A percentile compares a stretch with the other conserved stretches of the same genome.
Conservation (phyloP, 495 filamentous ascomycete genomes). For the Clavariopsis aquatica region DNA sequence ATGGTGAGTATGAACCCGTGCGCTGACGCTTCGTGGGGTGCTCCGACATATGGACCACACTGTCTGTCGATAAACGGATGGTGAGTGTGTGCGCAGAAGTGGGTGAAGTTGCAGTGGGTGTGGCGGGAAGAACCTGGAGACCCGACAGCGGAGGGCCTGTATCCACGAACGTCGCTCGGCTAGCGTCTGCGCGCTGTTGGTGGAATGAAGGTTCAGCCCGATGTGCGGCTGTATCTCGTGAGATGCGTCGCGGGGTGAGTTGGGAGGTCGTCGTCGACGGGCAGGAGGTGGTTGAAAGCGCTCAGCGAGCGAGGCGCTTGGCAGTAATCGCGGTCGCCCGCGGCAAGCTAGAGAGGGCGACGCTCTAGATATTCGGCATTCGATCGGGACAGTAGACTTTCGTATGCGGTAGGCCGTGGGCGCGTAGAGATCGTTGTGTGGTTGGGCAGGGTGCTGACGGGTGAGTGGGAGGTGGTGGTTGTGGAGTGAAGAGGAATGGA, state of each 20-base stretch:
- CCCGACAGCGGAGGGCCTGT: no score
- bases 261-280: no score
- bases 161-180: no score
- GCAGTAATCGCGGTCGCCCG: slow-evolving; percentile 25
- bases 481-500: slow-evolving; percentile 30
- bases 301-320: slow-evolving; percentile 23
- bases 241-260: no score
- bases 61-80: slow-evolving; percentile 7
- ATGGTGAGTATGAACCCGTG: slow-evolving; percentile 44
- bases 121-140: no score
- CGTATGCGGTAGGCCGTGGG: not conserved
- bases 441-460: slow-evolving; percentile 36
- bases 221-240: no score
- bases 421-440: not conserved
- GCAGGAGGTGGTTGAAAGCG: slow-evolving; percentile 22
- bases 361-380: slow-evolving; percentile 27
- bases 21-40: slow-evolving; percentile 40
- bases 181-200: no score
- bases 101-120: no score
- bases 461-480: slow-evolving; percentile 38
- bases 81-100: not conserved
- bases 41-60: slow-evolving; percentile 40
- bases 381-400: not conserved
- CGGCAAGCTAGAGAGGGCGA: slow-evolving; percentile 25
- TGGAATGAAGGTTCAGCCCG: no score